phyloP scores from a whole-genome alignment of 2,329 filamentous ascomycete genomes.

The Ophiostoma sp. region DNA sequence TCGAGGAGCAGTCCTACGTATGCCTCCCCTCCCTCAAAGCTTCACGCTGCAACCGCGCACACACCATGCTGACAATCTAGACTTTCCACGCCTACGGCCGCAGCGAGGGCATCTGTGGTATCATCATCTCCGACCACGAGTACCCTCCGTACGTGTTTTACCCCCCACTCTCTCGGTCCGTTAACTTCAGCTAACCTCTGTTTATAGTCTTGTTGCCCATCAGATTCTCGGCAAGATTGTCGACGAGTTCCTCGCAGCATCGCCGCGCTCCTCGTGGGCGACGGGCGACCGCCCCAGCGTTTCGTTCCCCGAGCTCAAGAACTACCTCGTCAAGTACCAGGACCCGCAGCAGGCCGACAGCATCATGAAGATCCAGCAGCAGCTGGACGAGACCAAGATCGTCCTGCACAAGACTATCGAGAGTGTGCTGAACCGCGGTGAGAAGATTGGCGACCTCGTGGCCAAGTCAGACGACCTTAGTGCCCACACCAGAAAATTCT shows the following conservation, averaged over 20 bases:
- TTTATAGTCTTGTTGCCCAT: slow-evolving; percentile 62
- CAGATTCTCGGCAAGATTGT: slow-evolving; percentile 79
- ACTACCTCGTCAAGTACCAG: slow-evolving; percentile 70
- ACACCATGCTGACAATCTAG: slow-evolving; percentile 3
- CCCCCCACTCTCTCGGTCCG: no score
- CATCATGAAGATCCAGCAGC: slow-evolving; percentile 92
- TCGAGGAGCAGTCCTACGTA: slow-evolving; percentile 62
- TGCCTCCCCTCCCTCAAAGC: background rate
- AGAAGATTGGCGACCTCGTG: slow-evolving; percentile 94
- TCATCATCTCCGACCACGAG: slow-evolving; percentile 71
- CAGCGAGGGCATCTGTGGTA: slow-evolving; percentile 66
- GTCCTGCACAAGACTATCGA: slow-evolving; percentile 96
- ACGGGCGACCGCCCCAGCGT: slow-evolving; percentile 47
- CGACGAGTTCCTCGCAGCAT: slow-evolving; percentile 76
- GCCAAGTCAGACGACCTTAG: slow-evolving; percentile 89
- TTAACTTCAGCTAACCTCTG: background rate
- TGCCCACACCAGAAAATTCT: slow-evolving; percentile 95
- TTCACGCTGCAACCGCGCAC: no score
- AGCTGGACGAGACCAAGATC: slow-evolving; percentile 96
- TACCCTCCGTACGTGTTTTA: slow-evolving; percentile 50
- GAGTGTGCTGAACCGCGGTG: slow-evolving; percentile 76
- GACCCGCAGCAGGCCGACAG: slow-evolving; percentile 82
- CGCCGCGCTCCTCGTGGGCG: slow-evolving; percentile 60
- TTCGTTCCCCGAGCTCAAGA: slow-evolving; percentile 67
- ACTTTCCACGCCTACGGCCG: slow-evolving; percentile 66